Evolutionary conservation across 2,329 filamentous ascomycete species (phyloP), one percentile per base, ranked within the genome.

Genomic region (Fusarium sp.): DNA sequence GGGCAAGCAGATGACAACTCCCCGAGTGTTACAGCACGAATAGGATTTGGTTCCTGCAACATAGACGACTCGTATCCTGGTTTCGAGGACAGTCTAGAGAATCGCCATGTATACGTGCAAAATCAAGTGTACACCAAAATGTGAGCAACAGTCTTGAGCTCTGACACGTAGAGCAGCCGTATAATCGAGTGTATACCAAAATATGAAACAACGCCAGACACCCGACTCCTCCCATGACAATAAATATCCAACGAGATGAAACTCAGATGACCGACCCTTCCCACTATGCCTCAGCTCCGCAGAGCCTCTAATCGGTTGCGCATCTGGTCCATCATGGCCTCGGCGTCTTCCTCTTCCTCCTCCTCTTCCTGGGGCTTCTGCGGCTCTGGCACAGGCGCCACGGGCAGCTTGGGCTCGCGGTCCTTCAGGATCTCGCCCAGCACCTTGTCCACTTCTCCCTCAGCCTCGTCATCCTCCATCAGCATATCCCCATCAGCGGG

Each of bases 271-370:
- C 62, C 14, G 32, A 45, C 52, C 58, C 58, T 63, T 40, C 45
- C 62, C 52, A 15, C 14, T 32, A 27, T 27, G 25, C 37, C 25
- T 25, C 79, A 98, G 84, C 95, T 98, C 89, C 97, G 94, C 80
- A 98, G 85, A 38, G 95, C 95, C 85, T 98, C 95, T 77, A 99
- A 83, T 57, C 96, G 89, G 76, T 95, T 95, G 81, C 96, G 89
- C 97, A 98, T 98, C 86, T 97, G 94, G 78, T 95, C 93, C 85
- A 98, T 90, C 86, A 97, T 95, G 57, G 93, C 95, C 83, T 98
- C 95, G 71, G 94, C 92, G 78, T 97, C 94, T 69, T 95, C 94
- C 75, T 95, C 91, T 67, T 89, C 92, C 82, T 87, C 88, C 70
- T 87, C 87, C 5, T 85, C 85, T 65, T 85, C 86, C 43, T 85